These are phyloP conservation scores for Auxenochlorella protothecoides DNA, from an alignment of 139 green algal species.

Conservation along the genomic window DNA sequence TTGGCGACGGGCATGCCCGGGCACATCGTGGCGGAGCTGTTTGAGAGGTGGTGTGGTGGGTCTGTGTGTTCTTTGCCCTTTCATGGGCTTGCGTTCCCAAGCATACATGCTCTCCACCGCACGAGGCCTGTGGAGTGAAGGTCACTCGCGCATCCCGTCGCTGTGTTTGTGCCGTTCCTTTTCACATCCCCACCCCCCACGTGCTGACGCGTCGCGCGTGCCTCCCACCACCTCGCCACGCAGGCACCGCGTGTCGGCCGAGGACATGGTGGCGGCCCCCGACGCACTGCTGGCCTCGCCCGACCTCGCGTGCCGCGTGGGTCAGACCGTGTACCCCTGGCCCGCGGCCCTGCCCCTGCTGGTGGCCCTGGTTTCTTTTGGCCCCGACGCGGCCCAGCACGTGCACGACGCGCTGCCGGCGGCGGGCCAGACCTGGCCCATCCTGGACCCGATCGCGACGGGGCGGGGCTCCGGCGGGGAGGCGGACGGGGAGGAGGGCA, in stretches of 20 bases:
- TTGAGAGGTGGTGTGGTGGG: slow-evolving; percentile 15
- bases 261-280: not conserved
- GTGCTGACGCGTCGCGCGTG: not conserved
- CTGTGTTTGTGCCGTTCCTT: too few relatives aligned
- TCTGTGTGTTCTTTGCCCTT: too few relatives aligned
- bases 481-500: too few relatives aligned
- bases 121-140: not conserved
- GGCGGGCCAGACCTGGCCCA: slow-evolving; percentile 11
- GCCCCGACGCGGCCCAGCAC: not conserved
- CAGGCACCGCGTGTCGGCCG: slow-evolving; percentile 13
- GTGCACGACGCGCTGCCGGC: not conserved
- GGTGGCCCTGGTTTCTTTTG: not conserved
- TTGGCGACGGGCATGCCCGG: slow-evolving; percentile 26
- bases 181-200: not conserved
- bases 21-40: slow-evolving; percentile 26
- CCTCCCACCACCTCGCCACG: too few relatives aligned
- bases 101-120: not conserved
- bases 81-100: too few relatives aligned
- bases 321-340: not conserved
- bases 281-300: not conserved
- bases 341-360: not conserved
- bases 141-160: too few relatives aligned
- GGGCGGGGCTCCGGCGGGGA: too few relatives aligned
- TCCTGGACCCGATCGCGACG: too few relatives aligned
- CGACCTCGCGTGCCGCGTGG: not conserved